These are phyloP conservation scores for Saccharum officinarum DNA, from an alignment of 176 grass and related monocot species.

Conservation along the genomic window DNA sequence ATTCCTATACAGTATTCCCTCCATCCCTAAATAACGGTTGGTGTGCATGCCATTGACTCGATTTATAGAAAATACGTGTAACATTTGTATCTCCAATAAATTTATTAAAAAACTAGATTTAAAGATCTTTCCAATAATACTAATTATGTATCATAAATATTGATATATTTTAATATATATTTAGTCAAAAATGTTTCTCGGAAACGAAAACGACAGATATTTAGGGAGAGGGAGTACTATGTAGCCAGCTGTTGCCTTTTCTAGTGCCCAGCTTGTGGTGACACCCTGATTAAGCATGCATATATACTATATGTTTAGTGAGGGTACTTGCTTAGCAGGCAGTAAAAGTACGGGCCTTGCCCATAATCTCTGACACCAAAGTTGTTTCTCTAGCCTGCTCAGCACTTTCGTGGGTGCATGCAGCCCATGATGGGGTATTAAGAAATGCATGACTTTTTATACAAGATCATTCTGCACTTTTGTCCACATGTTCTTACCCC, in stretches of 20 bases:
- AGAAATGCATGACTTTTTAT: neutral
- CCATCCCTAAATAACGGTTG: too few relatives aligned
- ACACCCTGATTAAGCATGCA: neutral
- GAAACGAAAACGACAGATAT: too few relatives aligned
- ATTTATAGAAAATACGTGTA: too few relatives aligned
- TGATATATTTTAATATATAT: too few relatives aligned
- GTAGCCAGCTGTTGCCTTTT: neutral
- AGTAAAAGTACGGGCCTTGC: neutral
- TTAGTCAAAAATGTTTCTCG: too few relatives aligned
- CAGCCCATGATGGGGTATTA: constrained; percentile 15
- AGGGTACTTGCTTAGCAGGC: constrained; percentile 2
- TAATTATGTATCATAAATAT: too few relatives aligned
- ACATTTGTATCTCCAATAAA: too few relatives aligned
- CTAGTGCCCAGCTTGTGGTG: neutral
- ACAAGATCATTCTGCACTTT: neutral
- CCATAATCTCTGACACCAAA: constrained; percentile 26
- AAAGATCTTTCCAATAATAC: too few relatives aligned
- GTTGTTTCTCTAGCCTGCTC: neutral
- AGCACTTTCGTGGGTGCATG: constrained; percentile 6
- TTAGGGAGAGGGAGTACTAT: too few relatives aligned
- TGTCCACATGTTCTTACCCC: neutral
- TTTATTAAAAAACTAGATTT: too few relatives aligned
- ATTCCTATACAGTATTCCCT: too few relatives aligned
- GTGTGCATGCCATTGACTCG: too few relatives aligned
- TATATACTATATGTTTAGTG: neutral